Evolutionary conservation across 768 basidiomycete species (phyloP), one percentile per base, ranked within the genome.

Genomic region (Tulasnella sp.): DNA sequence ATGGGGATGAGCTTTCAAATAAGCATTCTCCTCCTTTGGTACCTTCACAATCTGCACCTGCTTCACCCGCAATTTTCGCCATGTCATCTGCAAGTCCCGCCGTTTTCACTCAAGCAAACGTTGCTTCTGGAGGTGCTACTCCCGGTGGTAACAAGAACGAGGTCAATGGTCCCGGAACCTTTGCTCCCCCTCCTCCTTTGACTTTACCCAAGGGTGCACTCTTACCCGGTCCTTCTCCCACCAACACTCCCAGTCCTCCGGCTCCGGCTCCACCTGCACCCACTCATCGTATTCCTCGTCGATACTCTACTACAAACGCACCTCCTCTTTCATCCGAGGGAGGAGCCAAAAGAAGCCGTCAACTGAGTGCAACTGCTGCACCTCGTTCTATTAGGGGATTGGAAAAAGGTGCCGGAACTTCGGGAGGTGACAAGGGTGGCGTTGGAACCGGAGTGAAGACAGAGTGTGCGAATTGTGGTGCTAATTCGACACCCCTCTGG

Each of bases 401-500:
- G 27, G 45, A 47, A n/a, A n/a, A n/a, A n/a, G n/a, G n/a, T n/a
- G n/a, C n/a, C 24, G 57, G 61, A 51, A 69, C 68, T 58, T 66
- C 72, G 24, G 73, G 74, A 1, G 74, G 73, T 4, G 73, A 71
- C 19, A n/a, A n/a, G n/a, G n/a, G n/a, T n/a, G n/a, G n/a, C n/a
- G n/a, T n/a, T n/a, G n/a, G n/a, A n/a, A n/a, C n/a, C 4, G 75
- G 75, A 27, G 72, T 74, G 53, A 89, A 88, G 67, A 83, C 83
- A 5, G 87, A 88, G 58, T 89, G 87, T 60, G 81, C 81, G 5
- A 89, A 88, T 64, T 89, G 86, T 59, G 87, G 86, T 19, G 86
- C 86, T 3, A 89, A 85, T 0, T 85, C 87, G 56, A 89, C 87
- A 0, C 86, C 87, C 5, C 73, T 90, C 24, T 90, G 87, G 86